Conservation (phyloP, 179 eudicot genomes). For the Beta lomatogona region DNA sequence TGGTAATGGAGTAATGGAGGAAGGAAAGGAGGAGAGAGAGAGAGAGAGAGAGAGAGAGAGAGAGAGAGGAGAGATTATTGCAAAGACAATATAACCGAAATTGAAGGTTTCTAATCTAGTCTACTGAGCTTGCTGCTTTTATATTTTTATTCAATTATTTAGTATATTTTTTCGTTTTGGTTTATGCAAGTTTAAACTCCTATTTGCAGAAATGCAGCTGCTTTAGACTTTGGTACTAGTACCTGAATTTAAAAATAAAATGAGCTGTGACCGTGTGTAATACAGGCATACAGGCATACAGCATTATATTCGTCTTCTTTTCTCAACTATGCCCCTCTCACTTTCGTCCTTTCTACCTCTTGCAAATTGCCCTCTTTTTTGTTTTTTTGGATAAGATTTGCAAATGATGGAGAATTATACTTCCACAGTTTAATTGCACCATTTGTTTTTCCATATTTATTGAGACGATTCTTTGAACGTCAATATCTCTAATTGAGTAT, state of each 20-base stretch:
- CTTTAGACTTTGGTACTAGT: not conserved
- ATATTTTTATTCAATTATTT: not conserved
- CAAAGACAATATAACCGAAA: not conserved
- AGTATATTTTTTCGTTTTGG: no score
- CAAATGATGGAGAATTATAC: no score
- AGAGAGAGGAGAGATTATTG: not conserved
- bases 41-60: not conserved
- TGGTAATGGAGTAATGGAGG: conserved; percentile 8
- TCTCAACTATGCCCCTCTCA: not conserved
- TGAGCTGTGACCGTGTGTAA: conserved; percentile 1
- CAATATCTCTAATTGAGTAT: no score
- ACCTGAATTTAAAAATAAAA: not conserved
- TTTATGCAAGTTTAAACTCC: not conserved
- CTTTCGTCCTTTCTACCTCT: not conserved
- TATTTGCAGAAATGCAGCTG: not conserved
- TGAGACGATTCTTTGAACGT: no score
- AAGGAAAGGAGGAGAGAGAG: no score
- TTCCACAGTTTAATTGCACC: no score
- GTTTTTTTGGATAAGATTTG: no score
- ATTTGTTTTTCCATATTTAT: no score
- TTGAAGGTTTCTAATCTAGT: not conserved
- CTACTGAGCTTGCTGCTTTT: not conserved
- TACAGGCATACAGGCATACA: not conserved
- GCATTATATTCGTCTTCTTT: not conserved
- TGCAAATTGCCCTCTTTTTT: not conserved